phyloP scores from a whole-genome alignment of 1,284 basidiomycete species.

The Pseudomicrostroma phylloplanum region DNA sequence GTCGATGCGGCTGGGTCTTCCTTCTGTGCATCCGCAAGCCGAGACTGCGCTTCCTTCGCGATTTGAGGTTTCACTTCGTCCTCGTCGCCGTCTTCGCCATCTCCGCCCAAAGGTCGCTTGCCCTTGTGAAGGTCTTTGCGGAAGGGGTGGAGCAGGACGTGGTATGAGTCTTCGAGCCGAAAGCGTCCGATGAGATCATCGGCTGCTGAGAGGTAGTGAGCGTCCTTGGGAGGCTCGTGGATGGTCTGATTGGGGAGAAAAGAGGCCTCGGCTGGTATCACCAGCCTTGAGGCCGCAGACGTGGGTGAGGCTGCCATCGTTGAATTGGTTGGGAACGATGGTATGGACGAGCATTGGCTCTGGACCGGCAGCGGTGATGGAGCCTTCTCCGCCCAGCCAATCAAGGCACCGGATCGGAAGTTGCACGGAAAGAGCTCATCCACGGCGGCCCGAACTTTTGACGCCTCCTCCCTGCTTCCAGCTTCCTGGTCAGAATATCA shows the following conservation, averaged over 20 bases:
- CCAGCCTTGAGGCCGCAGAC: not conserved
- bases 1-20: not conserved
- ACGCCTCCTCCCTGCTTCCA: too few relatives aligned
- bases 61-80: not conserved
- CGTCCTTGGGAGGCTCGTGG: not conserved
- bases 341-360: too few relatives aligned
- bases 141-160: conserved; percentile 1
- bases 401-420: too few relatives aligned
- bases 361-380: too few relatives aligned
- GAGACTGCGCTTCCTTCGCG: not conserved
- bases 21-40: not conserved
- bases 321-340: too few relatives aligned
- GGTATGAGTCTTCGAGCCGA: conserved; percentile 2
- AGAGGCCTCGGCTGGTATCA: not conserved
- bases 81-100: not conserved
- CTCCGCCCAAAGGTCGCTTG: not conserved
- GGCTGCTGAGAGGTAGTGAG: not conserved
- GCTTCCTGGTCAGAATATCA: too few relatives aligned
- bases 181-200: conserved; percentile 6
- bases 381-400: too few relatives aligned
- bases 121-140: conserved; percentile 1
- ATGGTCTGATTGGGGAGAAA: not conserved
- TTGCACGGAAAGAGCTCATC: too few relatives aligned
- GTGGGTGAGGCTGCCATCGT: too few relatives aligned
- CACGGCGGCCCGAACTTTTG: too few relatives aligned